A percentile compares a stretch with the other conserved stretches of the same genome.
Evolutionary conservation across 306 rosid species (phyloP).

Genomic region (Mimosa pudica): DNA sequence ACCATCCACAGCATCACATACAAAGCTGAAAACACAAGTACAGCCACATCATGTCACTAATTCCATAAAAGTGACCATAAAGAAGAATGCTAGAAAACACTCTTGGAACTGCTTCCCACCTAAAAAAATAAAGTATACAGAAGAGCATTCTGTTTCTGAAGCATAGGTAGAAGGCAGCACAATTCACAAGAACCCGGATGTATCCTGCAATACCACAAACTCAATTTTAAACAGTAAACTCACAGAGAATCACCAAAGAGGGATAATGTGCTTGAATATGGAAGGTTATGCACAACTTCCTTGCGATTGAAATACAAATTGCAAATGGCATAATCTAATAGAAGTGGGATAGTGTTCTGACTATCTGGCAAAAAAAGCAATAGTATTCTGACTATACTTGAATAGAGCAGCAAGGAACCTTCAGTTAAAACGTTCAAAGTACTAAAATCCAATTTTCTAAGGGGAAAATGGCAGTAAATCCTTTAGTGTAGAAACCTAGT

Average conservation of each 20-base stretch:
- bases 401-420: not conserved
- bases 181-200: conserved; percentile 73
- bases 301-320: conserved; percentile 20
- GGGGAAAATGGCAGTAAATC: not conserved
- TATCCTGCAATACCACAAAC: conserved; percentile 67
- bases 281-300: not conserved
- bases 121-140: conserved; percentile 76
- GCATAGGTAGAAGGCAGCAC: conserved; percentile 74
- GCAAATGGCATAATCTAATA: conserved; percentile 30
- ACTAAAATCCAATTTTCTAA: conserved; percentile 1
- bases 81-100: conserved; percentile 25
- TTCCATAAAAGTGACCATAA: conserved; percentile 5
- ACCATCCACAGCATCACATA: conserved; percentile 93
- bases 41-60: conserved; percentile 33
- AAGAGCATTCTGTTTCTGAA: conserved; percentile 76
- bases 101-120: conserved; percentile 53
- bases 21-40: conserved; percentile 69
- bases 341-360: not conserved
- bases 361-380: too few relatives aligned
- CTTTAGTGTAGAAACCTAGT: conserved; percentile 1
- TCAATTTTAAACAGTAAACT: conserved; percentile 23
- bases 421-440: not conserved
- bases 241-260: conserved; percentile 13
- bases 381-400: not conserved
- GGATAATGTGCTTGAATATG: not conserved